These are phyloP conservation scores for Cyberlindnera amylophila DNA, from an alignment of 805 yeast genomes.

Conservation along the genomic window DNA sequence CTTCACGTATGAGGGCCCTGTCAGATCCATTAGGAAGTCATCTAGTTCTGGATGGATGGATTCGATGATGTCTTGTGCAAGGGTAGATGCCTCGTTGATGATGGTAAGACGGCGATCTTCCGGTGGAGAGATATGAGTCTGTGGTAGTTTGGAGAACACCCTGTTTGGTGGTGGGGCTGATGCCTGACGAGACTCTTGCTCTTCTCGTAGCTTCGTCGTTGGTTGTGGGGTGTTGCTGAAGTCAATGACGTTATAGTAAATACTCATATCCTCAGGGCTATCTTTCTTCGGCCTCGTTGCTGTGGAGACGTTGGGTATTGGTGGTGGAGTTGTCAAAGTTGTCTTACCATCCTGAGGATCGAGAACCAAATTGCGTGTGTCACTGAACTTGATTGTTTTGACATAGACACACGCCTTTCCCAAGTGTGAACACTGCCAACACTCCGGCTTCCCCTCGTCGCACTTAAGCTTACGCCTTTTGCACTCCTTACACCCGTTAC, in stretches of 20 bases:
- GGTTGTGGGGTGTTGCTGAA: slow-evolving; percentile 11
- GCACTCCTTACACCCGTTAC: slow-evolving; percentile 45
- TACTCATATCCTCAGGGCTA: slow-evolving; percentile 1
- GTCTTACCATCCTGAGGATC: background rate
- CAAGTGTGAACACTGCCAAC: slow-evolving; percentile 38
- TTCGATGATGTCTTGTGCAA: slow-evolving; percentile 25
- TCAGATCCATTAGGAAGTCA: slow-evolving; percentile 19
- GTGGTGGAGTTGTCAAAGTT: too few species aligned
- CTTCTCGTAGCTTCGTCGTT: background rate
- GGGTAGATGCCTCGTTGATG: slow-evolving; percentile 21
- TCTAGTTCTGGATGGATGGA: slow-evolving; percentile 19
- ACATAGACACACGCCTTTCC: slow-evolving; percentile 37
- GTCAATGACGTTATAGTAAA: slow-evolving; percentile 13
- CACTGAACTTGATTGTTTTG: slow-evolving; percentile 25
- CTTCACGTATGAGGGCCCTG: slow-evolving; percentile 17
- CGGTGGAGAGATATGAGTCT: slow-evolving; percentile 13
- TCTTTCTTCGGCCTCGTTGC: background rate
- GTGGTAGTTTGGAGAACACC: background rate
- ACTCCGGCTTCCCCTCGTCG: slow-evolving; percentile 27
- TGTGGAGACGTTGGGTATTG: background rate
- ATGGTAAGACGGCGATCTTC: slow-evolving; percentile 15
- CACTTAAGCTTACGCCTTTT: slow-evolving; percentile 39
- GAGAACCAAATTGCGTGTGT: slow-evolving; percentile 13
- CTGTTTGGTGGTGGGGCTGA: background rate
- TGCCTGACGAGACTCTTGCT: background rate